These are phyloP conservation scores for Beverwykella pulmonaria DNA, from an alignment of 495 filamentous ascomycete species.

Conservation along the genomic window DNA sequence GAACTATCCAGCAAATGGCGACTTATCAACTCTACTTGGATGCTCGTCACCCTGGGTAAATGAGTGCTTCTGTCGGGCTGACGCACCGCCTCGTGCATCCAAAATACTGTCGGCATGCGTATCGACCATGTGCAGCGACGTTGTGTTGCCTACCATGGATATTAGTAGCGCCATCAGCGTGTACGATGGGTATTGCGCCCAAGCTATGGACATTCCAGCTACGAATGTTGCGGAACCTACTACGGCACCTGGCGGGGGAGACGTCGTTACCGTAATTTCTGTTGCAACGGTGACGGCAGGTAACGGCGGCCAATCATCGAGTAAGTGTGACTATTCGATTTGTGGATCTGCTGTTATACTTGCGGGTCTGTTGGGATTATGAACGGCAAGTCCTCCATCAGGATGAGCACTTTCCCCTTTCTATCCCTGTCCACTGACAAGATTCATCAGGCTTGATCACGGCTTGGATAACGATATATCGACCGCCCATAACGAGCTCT, in stretches of 20 bases:
- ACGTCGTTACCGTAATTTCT: background rate
- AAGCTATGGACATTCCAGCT: background rate
- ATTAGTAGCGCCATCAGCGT: slow-evolving; percentile 1
- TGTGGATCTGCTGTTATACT: no score
- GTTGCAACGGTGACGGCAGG: background rate
- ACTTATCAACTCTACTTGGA: background rate
- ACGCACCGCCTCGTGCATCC: background rate
- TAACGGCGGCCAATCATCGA: background rate
- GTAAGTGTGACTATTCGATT: background rate
- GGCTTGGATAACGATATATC: no score
- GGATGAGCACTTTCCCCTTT: no score
- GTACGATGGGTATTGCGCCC: background rate
- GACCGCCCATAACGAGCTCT: no score
- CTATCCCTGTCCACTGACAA: no score
- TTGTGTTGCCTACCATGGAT: background rate
- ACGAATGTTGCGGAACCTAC: background rate
- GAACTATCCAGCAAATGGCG: background rate
- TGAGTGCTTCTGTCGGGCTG: background rate
- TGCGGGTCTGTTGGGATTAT: no score
- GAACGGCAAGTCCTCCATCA: no score
- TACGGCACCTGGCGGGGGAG: background rate
- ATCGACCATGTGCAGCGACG: background rate
- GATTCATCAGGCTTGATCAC: no score
- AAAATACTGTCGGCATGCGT: background rate
- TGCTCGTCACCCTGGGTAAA: background rate